Base-by-base conservation (phyloP, 106 monocot species). In the Hemerocallis citrina region DNA sequence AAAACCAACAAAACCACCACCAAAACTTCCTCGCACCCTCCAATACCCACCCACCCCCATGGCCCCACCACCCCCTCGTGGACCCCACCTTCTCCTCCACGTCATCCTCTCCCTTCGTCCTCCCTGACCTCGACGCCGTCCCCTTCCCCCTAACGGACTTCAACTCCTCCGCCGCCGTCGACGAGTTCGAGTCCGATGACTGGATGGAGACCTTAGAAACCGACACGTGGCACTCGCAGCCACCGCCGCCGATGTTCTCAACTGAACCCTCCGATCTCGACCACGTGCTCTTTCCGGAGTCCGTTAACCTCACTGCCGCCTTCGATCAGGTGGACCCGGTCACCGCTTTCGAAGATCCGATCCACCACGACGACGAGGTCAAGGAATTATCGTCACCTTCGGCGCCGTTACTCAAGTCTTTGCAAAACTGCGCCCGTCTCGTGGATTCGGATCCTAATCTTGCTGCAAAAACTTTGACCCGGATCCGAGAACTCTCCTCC, bases 361-460 rank as follows among this genome's bases (percentile, higher is more conserved):
- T 7, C 16, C n/a, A 7, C 22, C 49, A 19, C 49, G 7, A 19
- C 49, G 49, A 49, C n/a, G n/a, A n/a, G n/a, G n/a, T n/a, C n/a
- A n/a, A n/a, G n/a, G n/a, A n/a, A n/a, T n/a, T n/a, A n/a, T n/a
- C n/a, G n/a, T n/a, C n/a, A n/a, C n/a, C n/a, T n/a, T n/a, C n/a
- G n/a, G n/a, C n/a, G n/a, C n/a, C n/a, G n/a, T n/a, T n/a, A n/a
- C 68, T 93, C 49, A 64, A 68, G 32, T 80, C 82, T 1, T 77
- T 93, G 27, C 57, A 88, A 20, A 85, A 85, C 33, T 84, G 80
- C 78, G 83, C 89, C 37, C 67, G 68, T 12, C 21, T 86, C 48
- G 68, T 67, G 19, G 83, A 78, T 48, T 68, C 86, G 1, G 76
- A 89, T 21, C 80, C 86, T 9, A 73, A 83, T 37, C 75, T 72